These are phyloP conservation scores for Rhodotorula sp. DNA, from an alignment of 1,284 basidiomycete species.

Conservation along the genomic window DNA sequence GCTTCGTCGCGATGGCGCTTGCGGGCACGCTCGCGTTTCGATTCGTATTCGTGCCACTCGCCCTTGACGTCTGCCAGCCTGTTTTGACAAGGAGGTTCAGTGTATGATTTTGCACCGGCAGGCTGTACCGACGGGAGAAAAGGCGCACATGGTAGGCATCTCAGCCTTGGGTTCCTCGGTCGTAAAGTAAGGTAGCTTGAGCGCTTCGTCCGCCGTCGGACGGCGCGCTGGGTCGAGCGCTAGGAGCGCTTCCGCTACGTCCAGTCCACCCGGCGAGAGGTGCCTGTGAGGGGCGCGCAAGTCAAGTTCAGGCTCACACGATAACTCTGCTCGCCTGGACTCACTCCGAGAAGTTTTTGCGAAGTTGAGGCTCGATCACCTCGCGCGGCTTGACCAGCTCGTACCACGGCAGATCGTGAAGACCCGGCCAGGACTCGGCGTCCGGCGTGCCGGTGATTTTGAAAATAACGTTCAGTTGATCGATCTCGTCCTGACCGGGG, in stretches of 20 bases:
- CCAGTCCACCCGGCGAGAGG: conserved; percentile 57
- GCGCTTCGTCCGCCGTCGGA: conserved; percentile 74
- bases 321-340: conserved; percentile 38
- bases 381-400: conserved; percentile 92
- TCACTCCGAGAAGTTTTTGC: conserved; percentile 74
- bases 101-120: conserved; percentile 2
- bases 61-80: conserved; percentile 75
- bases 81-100: conserved; percentile 40
- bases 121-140: no score
- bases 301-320: neutral
- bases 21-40: conserved; percentile 62
- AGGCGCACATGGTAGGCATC: conserved; percentile 73
- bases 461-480: conserved; percentile 91
- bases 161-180: conserved; percentile 70
- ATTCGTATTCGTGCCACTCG: conserved; percentile 93
- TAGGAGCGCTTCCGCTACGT: conserved; percentile 77
- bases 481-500: conserved; percentile 94
- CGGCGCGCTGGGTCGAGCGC: conserved; percentile 77
- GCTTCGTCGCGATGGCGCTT: conserved; percentile 21
- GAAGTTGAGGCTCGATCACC: conserved; percentile 66
- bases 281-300: conserved; percentile 14
- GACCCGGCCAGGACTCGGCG: conserved; percentile 74
- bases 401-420: conserved; percentile 89
- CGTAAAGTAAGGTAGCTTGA: conserved; percentile 77
- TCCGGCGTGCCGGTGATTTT: conserved; percentile 85